These are phyloP conservation scores for Cornus kousa DNA, from an alignment of 148 eudicot genomes.

Conservation along the genomic window DNA sequence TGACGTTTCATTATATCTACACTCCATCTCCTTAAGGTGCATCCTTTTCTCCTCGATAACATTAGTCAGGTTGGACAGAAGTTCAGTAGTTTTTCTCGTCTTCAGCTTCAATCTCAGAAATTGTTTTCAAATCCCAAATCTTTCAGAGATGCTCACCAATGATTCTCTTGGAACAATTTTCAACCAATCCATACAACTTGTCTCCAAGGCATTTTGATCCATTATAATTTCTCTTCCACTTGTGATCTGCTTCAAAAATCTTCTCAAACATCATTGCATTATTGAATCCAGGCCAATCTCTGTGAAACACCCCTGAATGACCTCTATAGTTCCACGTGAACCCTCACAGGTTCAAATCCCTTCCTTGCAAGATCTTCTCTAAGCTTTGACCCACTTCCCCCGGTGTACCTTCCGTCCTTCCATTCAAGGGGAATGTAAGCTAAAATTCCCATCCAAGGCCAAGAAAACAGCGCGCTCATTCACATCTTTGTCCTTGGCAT, in stretches of 20 bases:
- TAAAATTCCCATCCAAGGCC: slow-evolving; percentile 71
- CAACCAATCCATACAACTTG: slow-evolving; percentile 60
- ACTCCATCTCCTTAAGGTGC: slow-evolving; percentile 34
- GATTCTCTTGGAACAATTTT: slow-evolving; percentile 2
- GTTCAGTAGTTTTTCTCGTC: slow-evolving; percentile 28
- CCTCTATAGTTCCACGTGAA: slow-evolving; percentile 46
- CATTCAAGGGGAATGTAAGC: slow-evolving; percentile 45
- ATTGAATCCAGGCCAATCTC: slow-evolving; percentile 45
- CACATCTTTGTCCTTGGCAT: slow-evolving; percentile 7
- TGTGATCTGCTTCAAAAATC: slow-evolving; percentile 32
- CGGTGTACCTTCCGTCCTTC: slow-evolving; percentile 32
- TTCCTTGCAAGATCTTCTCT: slow-evolving; percentile 36
- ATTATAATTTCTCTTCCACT: slow-evolving; percentile 47
- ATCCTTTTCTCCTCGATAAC: slow-evolving; percentile 32
- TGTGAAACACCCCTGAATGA: slow-evolving; percentile 51
- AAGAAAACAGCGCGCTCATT: slow-evolving; percentile 47
- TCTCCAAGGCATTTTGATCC: slow-evolving; percentile 18
- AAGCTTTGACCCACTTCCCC: slow-evolving; percentile 44
- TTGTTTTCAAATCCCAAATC: slow-evolving; percentile 42
- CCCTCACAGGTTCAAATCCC: slow-evolving; percentile 51
- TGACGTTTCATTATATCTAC: slow-evolving; percentile 28
- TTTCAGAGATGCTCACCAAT: slow-evolving; percentile 48
- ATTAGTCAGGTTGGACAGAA: slow-evolving; percentile 33
- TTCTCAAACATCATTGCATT: slow-evolving; percentile 61
- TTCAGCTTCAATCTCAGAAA: slow-evolving; percentile 43